A percentile compares a stretch with the other conserved stretches of the same genome.
These are phyloP conservation scores for Colletotrichum endophyticum DNA, from an alignment of 2,329 filamentous ascomycete genomes.

Conservation along the genomic window DNA sequence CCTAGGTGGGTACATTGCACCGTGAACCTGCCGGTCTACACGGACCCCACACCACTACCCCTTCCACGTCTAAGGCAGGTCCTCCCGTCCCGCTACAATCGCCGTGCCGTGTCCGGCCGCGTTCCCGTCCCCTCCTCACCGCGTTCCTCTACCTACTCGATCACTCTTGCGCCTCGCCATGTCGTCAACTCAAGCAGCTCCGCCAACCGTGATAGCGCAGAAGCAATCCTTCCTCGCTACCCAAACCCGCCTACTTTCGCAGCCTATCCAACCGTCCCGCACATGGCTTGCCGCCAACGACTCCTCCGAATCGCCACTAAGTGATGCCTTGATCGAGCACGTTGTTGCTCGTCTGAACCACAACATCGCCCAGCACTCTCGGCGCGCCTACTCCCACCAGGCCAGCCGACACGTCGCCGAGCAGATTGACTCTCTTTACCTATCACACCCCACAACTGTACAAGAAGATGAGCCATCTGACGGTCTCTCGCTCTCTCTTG, in stretches of 20 bases:
- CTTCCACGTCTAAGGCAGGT: background rate
- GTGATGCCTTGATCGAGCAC: constrained; percentile 59
- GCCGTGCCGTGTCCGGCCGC: background rate
- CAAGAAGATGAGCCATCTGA: constrained; percentile 41
- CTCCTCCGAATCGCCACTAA: constrained; percentile 43
- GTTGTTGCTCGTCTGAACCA: constrained; percentile 65
- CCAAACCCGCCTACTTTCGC: constrained; percentile 68
- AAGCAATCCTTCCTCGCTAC: constrained; percentile 69
- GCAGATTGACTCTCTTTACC: constrained; percentile 73
- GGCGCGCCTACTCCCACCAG: constrained; percentile 69
- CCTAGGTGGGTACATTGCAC: too few relatives aligned
- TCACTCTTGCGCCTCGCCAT: background rate
- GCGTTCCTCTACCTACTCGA: background rate
- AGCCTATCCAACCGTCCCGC: constrained; percentile 60
- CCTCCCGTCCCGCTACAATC: background rate
- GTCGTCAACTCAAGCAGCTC: background rate
- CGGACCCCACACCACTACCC: background rate
- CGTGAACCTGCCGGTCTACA: background rate
- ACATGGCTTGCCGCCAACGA: constrained; percentile 56
- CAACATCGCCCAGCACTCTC: constrained; percentile 66
- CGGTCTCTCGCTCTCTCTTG: constrained; percentile 43
- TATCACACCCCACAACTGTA: constrained; percentile 37
- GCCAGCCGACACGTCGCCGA: constrained; percentile 75
- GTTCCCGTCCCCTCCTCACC: background rate
- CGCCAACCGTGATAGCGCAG: constrained; percentile 58